Evolutionary conservation across 108 stramenopile genomes (phyloP).

Genomic region (Fistulifera pelliculosa): DNA sequence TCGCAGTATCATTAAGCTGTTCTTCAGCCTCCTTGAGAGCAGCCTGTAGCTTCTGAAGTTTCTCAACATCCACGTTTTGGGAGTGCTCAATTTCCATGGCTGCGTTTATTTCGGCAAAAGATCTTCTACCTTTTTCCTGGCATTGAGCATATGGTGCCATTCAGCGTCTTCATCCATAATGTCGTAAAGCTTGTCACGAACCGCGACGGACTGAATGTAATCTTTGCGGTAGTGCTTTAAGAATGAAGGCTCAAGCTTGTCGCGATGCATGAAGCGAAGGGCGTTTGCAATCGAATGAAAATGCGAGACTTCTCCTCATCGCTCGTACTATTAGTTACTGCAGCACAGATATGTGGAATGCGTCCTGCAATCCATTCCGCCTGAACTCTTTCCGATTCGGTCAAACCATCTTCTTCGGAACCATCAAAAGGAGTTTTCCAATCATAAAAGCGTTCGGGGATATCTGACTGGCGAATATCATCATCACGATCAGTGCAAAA

Average conservation of each 20-base stretch:
- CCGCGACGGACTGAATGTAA: slow-evolving; percentile 56
- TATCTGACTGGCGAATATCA: slow-evolving; percentile 59
- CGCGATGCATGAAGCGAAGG: slow-evolving; percentile 60
- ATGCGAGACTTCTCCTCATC: slow-evolving; percentile 43
- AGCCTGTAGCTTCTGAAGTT: slow-evolving; percentile 37
- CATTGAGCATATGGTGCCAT: slow-evolving; percentile 62
- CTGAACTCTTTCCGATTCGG: slow-evolving; percentile 64
- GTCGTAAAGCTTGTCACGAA: slow-evolving; percentile 59
- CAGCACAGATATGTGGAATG: slow-evolving; percentile 62
- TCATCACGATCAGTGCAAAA: slow-evolving; percentile 89
- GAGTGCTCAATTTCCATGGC: slow-evolving; percentile 24
- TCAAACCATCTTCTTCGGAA: slow-evolving; percentile 24
- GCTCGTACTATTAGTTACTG: slow-evolving; percentile 31
- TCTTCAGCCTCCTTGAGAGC: slow-evolving; percentile 36
- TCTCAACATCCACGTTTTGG: slow-evolving; percentile 22
- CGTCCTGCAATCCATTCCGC: slow-evolving; percentile 71
- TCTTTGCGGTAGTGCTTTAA: slow-evolving; percentile 74
- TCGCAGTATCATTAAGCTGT: slow-evolving; percentile 45
- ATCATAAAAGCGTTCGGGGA: slow-evolving; percentile 76
- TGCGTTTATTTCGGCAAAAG: slow-evolving; percentile 25
- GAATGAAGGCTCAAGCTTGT: slow-evolving; percentile 77
- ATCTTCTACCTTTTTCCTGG: slow-evolving; percentile 53
- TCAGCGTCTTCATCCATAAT: slow-evolving; percentile 81
- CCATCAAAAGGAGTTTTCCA: slow-evolving; percentile 52
- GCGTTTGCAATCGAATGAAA: slow-evolving; percentile 61